Conservation (phyloP, 352 stramenopile species). For the Phytophthora sp. region DNA sequence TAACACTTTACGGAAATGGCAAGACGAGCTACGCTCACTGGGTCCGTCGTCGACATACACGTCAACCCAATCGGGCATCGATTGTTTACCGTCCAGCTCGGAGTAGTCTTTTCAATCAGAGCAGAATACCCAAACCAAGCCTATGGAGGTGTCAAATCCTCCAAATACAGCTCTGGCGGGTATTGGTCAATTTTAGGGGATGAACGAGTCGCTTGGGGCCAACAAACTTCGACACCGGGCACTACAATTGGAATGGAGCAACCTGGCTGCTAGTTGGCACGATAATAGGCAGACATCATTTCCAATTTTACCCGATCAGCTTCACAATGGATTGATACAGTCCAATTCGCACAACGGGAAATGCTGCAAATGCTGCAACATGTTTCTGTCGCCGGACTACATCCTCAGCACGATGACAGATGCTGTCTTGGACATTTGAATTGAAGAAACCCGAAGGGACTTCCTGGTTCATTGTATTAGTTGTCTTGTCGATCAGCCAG, state of each 20-base stretch:
- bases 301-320: neutral
- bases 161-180: neutral
- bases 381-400: neutral
- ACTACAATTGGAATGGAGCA: neutral
- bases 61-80: neutral
- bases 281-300: neutral
- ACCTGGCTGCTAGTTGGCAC: neutral
- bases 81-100: neutral
- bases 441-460: neutral
- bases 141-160: neutral
- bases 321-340: neutral
- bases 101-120: neutral
- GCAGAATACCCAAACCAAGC: neutral
- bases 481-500: neutral
- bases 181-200: neutral
- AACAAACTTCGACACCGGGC: neutral
- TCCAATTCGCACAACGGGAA: neutral
- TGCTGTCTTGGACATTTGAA: neutral
- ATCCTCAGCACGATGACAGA: constrained; percentile 6
- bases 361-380: neutral
- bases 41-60: neutral
- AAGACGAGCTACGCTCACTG: neutral
- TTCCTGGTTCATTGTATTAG: neutral
- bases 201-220: neutral
- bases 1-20: too few species aligned